Conservation (phyloP, 1,139 yeast species). For the Hanseniaspora sp. region DNA sequence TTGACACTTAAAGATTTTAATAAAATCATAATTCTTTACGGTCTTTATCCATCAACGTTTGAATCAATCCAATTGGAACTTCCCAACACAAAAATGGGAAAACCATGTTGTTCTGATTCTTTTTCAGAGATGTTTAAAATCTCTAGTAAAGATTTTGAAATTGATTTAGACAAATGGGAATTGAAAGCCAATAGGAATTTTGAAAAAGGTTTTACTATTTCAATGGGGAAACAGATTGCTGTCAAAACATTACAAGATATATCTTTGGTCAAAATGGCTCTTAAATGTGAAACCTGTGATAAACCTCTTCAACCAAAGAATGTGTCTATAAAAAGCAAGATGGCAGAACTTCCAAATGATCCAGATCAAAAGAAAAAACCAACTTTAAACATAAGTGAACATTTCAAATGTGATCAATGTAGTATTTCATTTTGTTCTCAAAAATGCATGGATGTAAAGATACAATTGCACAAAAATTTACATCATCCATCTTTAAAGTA, state of each 20-base stretch:
- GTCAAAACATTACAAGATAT: constrained; percentile 5
- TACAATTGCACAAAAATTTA: constrained; percentile 27
- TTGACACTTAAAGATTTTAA: not conserved
- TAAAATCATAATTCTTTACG: constrained; percentile 2
- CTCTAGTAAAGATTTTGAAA: not conserved
- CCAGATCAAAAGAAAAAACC: not conserved
- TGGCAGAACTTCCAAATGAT: not conserved
- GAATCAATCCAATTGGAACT: not conserved
- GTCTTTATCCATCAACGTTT: not conserved
- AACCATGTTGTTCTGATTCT: no score
- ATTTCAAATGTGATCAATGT: constrained; percentile 57
- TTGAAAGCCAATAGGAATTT: constrained; percentile 36
- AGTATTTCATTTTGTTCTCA: constrained; percentile 62
- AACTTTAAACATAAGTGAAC: not conserved
- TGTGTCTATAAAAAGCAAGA: constrained; percentile 1
- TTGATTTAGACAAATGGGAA: not conserved
- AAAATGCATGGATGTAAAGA: constrained; percentile 40
- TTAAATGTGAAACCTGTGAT: constrained; percentile 10
- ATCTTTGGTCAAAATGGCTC: constrained; percentile 9
- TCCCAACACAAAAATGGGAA: no score
- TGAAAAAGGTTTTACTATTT: constrained; percentile 39
- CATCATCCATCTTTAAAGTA: constrained; percentile 39
- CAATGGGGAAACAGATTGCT: not conserved
- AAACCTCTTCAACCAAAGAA: not conserved
- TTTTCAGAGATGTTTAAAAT: not conserved